These are phyloP conservation scores for Aegilops speltoides DNA, from an alignment of 176 grass and related monocot species.

Conservation along the genomic window DNA sequence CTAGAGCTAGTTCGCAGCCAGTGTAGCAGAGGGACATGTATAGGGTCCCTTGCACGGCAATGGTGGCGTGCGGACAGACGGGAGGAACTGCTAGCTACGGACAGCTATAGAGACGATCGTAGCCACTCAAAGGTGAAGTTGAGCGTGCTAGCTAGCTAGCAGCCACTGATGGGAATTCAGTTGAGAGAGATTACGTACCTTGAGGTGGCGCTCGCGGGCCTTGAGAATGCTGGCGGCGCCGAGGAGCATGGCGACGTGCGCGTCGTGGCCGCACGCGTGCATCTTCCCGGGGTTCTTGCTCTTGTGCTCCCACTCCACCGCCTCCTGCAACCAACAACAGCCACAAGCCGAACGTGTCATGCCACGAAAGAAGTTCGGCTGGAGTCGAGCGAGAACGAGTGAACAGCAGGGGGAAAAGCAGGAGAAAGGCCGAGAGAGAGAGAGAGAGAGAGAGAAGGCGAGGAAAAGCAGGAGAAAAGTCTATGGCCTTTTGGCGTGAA, in stretches of 20 bases:
- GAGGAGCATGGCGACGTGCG: constrained; percentile 98
- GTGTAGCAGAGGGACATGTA: too few relatives aligned
- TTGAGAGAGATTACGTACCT: constrained; percentile 30
- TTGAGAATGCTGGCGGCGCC: constrained; percentile 91
- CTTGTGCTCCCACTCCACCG: constrained; percentile 91
- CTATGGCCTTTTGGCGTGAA: neutral
- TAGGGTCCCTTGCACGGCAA: constrained; percentile 17
- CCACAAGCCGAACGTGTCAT: neutral
- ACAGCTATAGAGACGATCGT: neutral
- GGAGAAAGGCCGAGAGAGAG: too few relatives aligned
- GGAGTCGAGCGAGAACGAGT: too few relatives aligned
- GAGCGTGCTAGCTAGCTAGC: neutral
- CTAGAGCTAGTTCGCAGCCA: neutral
- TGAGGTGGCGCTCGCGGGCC: constrained; percentile 60
- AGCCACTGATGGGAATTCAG: neutral
- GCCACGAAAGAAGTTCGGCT: neutral
- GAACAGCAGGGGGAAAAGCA: too few relatives aligned
- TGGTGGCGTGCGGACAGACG: neutral
- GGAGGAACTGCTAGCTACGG: neutral
- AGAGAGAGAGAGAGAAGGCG: neutral
- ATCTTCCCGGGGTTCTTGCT: constrained; percentile 86
- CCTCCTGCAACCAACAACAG: constrained; percentile 45
- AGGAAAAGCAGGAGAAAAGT: neutral
- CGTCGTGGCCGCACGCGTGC: constrained; percentile 98
- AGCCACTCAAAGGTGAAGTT: neutral